Percentiles rank a stretch among this genome's conserved stretches.
phyloP scores from a whole-genome alignment of 805 yeast genomes.

The Candida tammaniensis region DNA sequence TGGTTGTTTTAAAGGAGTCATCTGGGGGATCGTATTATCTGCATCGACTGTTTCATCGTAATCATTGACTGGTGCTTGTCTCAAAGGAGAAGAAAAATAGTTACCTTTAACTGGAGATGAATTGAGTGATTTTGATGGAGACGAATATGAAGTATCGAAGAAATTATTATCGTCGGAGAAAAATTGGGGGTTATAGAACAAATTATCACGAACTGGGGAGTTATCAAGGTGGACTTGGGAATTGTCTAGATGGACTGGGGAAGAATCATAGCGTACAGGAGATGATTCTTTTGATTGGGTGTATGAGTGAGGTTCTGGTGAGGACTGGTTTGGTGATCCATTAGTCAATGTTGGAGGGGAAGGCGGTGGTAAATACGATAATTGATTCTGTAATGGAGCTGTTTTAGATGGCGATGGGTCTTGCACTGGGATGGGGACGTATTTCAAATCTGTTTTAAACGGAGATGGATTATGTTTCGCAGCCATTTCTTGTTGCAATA shows the following conservation, averaged over 20 bases:
- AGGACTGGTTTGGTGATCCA: constrained; percentile 37
- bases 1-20: constrained; percentile 37
- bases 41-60: constrained; percentile 35
- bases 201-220: constrained; percentile 9
- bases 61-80: constrained; percentile 16
- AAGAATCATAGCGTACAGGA: constrained; percentile 19
- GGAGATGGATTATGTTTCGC: constrained; percentile 3
- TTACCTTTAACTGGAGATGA: constrained; percentile 32
- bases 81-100: constrained; percentile 14
- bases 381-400: constrained; percentile 2
- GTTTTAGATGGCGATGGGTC: constrained; percentile 20
- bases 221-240: constrained; percentile 10
- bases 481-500: constrained; percentile 13
- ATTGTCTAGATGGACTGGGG: constrained; percentile 25
- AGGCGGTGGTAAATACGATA: constrained; percentile 34
- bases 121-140: constrained; percentile 23
- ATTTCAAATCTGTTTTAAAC: constrained; percentile 17
- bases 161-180: constrained; percentile 29
- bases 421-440: constrained; percentile 41
- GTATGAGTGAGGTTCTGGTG: constrained; percentile 29
- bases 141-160: constrained; percentile 17
- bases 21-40: constrained; percentile 38
- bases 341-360: constrained; percentile 29
- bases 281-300: constrained; percentile 30
- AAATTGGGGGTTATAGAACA: constrained; percentile 39